Base-by-base conservation (phyloP, 2,329 filamentous ascomycete species). In the Beauveria caledonica region DNA sequence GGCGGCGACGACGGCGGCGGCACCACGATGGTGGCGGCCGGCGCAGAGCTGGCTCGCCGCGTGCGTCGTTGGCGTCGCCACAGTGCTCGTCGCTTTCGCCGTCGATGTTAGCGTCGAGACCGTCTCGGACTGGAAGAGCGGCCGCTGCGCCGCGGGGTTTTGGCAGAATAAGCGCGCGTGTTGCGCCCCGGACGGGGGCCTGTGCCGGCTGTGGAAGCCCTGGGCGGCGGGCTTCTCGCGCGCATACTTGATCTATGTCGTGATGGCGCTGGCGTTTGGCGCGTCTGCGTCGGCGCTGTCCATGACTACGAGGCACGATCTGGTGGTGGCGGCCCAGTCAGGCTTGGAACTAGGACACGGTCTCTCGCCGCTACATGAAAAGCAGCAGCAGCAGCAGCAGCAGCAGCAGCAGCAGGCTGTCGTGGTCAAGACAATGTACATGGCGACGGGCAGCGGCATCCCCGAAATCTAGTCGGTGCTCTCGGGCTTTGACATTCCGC, bases 401-500 rank as follows among this genome's bases (percentile, higher is more conserved):
- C n/a, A 15, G 3, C 23, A 15, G 21, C 15, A 17, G 19, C 13
- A 65, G 19, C 58, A 62, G 15, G n/a, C 13, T 13, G 11, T 52
- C 33, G 23, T 64, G 71, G 63, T 69, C 67, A 27, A 21, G 7
- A 8, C 9, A 53, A 92, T 88, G 80, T 93, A 15, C 68, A 88
- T 13, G 74, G 93, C 93, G 50, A 93, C 89, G 71, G 93, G 97
- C 70, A 96, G 91, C 71, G 93, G 93, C 74, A 97, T 97, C 67
- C 92, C 93, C 6, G 93, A 97, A 77, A 94, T 97, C 75, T 97
- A 97, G 79, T 97, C 92, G 3, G 85, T 97, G 8, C 77, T 97
- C 59, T 92, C 93, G 40, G 93, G 93, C 5, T 97, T 97, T 72
- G 87, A 97, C 36, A 97, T 97, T 63, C 83, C 87, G 63, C 84